Evolutionary conservation across 2,329 filamentous ascomycete species (phyloP), one percentile per base, ranked within the genome.

Genomic region (Aspergillus oerlinghausenensis): DNA sequence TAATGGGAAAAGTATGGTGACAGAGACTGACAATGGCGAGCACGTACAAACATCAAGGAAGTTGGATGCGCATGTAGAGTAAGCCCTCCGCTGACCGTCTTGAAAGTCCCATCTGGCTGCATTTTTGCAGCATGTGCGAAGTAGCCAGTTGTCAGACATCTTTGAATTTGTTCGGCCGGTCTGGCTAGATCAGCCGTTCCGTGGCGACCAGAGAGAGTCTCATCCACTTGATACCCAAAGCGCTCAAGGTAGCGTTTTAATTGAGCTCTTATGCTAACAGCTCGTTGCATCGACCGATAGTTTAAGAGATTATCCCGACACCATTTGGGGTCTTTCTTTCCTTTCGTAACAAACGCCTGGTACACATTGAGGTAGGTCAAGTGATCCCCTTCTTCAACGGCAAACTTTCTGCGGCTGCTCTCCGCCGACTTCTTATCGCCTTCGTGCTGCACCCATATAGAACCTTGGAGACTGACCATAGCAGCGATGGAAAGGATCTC

Each of bases 41-140:
- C 48, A 80, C 80, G 74, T 70, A 82, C 80, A 79, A 97, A 97
- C 86, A 97, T 91, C 64, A 97, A 77, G 42, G 89, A 95, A 68
- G 86, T 96, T 0, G 94, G 94, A 74, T 99, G 94, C 23, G 92
- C 91, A 77, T 96, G 84, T 53, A 97, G 79, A 4, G 86, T 83
- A 51, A 88, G 88, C 42, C 85, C 86, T 29, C 91, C 91, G 59
- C 87, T 87, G n/a, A 96, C 87, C 51, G 90, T 93, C 64, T 84
- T 85, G 72, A 96, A 97, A 4, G 85, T 92, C 14, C 94, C 94
- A 77, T 97, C 93, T 0, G 90, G 83, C 73, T 95, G 90, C 92
- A 97, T 97, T 69, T 87, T 86, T 48, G 94, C 94, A 3, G 91
- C 92, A 71, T 97, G 91, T 0, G 92, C 88, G 75, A 97, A 99